Conservation (phyloP, 768 basidiomycete species). For the Leccinum ochraceum region DNA sequence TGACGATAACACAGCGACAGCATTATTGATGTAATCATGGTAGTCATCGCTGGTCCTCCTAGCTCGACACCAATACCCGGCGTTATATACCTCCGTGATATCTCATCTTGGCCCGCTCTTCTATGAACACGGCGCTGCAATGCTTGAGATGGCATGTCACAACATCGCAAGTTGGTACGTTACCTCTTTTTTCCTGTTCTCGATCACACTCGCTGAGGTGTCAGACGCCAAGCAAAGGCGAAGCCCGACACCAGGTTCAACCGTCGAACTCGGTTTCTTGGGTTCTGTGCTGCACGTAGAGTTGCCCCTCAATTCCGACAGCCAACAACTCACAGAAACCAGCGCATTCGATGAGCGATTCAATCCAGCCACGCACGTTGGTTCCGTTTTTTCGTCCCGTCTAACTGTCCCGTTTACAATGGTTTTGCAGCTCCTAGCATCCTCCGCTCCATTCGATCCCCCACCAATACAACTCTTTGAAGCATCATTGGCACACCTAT, state of each 20-base stretch:
- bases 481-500: slow-evolving; percentile 62
- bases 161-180: slow-evolving; percentile 83
- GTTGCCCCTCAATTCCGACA: slow-evolving; percentile 66
- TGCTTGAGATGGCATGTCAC: slow-evolving; percentile 85
- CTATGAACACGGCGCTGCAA: slow-evolving; percentile 70
- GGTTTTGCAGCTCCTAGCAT: slow-evolving; percentile 62
- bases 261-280: slow-evolving; percentile 80
- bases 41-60: slow-evolving; percentile 67
- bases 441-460: slow-evolving; percentile 56
- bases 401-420: background rate
- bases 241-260: slow-evolving; percentile 64
- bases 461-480: slow-evolving; percentile 64
- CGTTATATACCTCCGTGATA: slow-evolving; percentile 73
- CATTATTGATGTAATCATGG: slow-evolving; percentile 5
- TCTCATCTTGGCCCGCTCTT: slow-evolving; percentile 74
- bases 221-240: slow-evolving; percentile 63
- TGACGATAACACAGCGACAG: background rate
- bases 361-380: slow-evolving; percentile 53
- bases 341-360: slow-evolving; percentile 52
- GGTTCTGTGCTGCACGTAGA: slow-evolving; percentile 74
- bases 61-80: slow-evolving; percentile 77
- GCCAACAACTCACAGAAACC: slow-evolving; percentile 68
- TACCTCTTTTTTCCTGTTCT: background rate
- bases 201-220: slow-evolving; percentile 10
- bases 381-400: slow-evolving; percentile 1